phyloP scores from a whole-genome alignment of 169 alveolate species.

The Amoebophrya sp. region DNA sequence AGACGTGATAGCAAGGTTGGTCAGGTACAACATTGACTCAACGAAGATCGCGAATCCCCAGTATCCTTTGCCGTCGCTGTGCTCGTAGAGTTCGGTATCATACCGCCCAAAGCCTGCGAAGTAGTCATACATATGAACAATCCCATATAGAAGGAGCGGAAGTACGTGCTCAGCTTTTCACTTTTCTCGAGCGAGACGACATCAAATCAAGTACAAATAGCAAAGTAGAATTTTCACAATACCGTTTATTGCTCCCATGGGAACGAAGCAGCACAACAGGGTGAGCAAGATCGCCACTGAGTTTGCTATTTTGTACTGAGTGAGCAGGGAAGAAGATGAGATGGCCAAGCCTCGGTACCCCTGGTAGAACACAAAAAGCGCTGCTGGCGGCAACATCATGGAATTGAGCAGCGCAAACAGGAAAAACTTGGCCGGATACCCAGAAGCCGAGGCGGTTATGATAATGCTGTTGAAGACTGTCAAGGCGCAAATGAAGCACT shows the following conservation, averaged over 20 bases:
- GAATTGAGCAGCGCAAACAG: background rate
- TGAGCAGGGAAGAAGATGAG: background rate
- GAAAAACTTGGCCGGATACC: background rate
- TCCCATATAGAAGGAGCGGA: no score
- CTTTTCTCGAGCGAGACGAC: no score
- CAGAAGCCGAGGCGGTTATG: background rate
- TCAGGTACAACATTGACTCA: background rate
- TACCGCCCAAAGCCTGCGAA: background rate
- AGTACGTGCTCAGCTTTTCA: no score
- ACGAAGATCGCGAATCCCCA: slow-evolving; percentile 1
- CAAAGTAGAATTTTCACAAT: background rate
- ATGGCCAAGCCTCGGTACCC: slow-evolving; percentile 4
- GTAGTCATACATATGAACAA: no score
- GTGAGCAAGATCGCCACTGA: background rate
- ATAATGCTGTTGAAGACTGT: background rate
- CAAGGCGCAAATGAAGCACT: background rate
- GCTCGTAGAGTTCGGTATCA: background rate
- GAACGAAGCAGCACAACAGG: background rate
- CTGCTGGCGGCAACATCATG: background rate
- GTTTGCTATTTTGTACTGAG: background rate
- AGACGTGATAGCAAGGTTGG: background rate
- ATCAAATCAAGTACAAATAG: background rate
- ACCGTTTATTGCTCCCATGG: slow-evolving; percentile 17
- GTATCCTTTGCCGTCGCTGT: background rate
- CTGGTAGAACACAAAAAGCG: background rate